Evolutionary conservation across 1,284 basidiomycete species (phyloP).

Genomic region (Pseudozyma tsukubaensis): DNA sequence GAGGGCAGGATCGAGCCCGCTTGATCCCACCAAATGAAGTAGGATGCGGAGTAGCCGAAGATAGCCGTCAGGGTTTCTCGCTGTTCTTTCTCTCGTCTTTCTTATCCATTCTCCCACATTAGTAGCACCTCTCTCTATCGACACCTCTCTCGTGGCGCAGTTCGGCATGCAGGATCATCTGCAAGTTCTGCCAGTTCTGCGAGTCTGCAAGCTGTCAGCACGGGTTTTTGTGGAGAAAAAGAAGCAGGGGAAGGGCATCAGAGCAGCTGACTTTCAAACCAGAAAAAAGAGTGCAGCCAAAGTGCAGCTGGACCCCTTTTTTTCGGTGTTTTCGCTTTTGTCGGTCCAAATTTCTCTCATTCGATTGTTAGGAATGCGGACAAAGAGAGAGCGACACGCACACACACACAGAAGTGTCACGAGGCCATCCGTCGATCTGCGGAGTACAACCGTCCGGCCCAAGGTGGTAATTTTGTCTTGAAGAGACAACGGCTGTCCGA

Average conservation of each 20-base stretch:
- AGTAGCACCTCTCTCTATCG: not conserved
- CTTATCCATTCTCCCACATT: constrained; percentile 6
- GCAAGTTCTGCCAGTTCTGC: too few species aligned
- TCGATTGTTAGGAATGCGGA: not conserved
- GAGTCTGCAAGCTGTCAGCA: too few species aligned
- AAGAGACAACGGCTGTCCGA: too few species aligned
- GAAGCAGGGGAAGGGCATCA: not conserved
- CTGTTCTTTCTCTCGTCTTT: not conserved
- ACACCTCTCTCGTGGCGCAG: not conserved
- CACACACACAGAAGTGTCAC: too few species aligned
- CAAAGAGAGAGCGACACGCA: not conserved
- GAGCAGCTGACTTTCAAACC: not conserved
- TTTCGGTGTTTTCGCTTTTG: constrained; percentile 34
- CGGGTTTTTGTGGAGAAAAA: constrained; percentile 10
- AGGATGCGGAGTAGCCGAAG: constrained; percentile 36
- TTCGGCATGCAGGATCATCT: too few species aligned
- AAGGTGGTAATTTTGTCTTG: too few species aligned
- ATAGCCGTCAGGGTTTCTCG: constrained; percentile 12
- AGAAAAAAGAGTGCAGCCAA: not conserved
- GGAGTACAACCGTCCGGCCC: too few species aligned
- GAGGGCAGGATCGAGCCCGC: not conserved
- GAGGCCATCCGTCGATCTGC: too few species aligned
- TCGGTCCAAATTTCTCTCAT: constrained; percentile 10
- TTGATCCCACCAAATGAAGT: constrained; percentile 1
- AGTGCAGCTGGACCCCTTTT: not conserved